These are phyloP conservation scores for Podaxis mareebaensis DNA, from an alignment of 768 basidiomycete genomes.

Conservation along the genomic window DNA sequence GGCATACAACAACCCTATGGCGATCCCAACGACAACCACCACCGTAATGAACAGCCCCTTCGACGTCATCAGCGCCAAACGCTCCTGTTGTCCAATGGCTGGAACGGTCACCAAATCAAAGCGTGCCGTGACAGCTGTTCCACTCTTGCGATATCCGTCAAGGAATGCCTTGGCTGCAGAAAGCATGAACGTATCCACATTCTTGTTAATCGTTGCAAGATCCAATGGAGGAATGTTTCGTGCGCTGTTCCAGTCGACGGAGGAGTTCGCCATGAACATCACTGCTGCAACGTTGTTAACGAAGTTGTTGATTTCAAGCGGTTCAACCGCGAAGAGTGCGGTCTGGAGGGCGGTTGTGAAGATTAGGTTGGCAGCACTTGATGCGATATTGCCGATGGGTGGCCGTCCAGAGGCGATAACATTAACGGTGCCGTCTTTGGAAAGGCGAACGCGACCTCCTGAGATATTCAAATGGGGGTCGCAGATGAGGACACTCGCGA, in stretches of 20 bases:
- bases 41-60: slow-evolving; percentile 7
- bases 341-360: slow-evolving; percentile 5
- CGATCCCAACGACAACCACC: background rate
- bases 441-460: slow-evolving; percentile 8
- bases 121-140: background rate
- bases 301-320: background rate
- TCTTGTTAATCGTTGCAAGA: slow-evolving; percentile 8
- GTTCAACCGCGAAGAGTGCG: background rate
- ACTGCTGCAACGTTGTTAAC: slow-evolving; percentile 13
- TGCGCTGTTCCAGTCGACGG: slow-evolving; percentile 9
- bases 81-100: slow-evolving; percentile 3
- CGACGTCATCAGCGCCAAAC: slow-evolving; percentile 10
- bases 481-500: slow-evolving; percentile 12
- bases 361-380: slow-evolving; percentile 11
- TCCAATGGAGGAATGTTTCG: slow-evolving; percentile 5
- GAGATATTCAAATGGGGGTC: slow-evolving; percentile 2
- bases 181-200: slow-evolving; percentile 15
- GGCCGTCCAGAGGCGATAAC: slow-evolving; percentile 7
- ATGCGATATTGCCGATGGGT: slow-evolving; percentile 10
- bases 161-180: slow-evolving; percentile 17
- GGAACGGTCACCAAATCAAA: slow-evolving; percentile 2
- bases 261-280: slow-evolving; percentile 14
- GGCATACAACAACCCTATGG: slow-evolving; percentile 1
- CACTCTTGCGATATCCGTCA: slow-evolving; percentile 15
- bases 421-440: background rate